These are phyloP conservation scores for Septoria petroselini DNA, from an alignment of 2,329 filamentous ascomycete species.

Conservation along the genomic window DNA sequence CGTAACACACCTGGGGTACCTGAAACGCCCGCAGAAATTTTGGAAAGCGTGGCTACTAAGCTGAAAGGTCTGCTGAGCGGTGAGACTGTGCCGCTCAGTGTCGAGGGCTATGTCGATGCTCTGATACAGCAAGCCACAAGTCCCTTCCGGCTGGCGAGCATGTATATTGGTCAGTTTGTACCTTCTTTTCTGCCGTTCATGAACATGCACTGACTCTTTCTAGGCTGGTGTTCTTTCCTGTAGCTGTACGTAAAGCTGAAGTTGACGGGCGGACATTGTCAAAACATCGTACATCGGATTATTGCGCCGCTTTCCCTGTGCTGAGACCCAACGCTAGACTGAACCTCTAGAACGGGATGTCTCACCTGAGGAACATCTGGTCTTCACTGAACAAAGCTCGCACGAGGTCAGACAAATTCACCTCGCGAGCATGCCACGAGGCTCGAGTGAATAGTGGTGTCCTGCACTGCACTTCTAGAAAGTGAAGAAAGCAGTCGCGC, in stretches of 20 bases:
- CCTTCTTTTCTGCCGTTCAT: background rate
- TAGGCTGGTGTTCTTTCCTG: constrained; percentile 30
- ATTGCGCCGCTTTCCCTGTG: too few relatives aligned
- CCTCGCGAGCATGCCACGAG: too few relatives aligned
- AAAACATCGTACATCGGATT: too few relatives aligned
- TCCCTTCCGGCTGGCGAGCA: constrained; percentile 73
- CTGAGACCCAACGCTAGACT: too few relatives aligned
- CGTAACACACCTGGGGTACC: constrained; percentile 56
- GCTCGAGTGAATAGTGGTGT: too few relatives aligned
- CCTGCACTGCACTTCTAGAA: too few relatives aligned
- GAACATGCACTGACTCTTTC: background rate
- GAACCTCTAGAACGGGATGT: too few relatives aligned
- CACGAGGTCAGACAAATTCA: too few relatives aligned
- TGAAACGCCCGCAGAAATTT: constrained; percentile 71
- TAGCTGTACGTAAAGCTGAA: background rate
- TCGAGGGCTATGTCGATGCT: constrained; percentile 97
- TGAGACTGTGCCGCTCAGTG: constrained; percentile 87
- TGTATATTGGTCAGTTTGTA: constrained; percentile 75
- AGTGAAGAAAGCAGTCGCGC: too few relatives aligned
- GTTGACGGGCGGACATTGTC: too few relatives aligned
- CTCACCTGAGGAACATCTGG: too few relatives aligned
- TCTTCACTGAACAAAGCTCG: too few relatives aligned
- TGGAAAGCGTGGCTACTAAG: constrained; percentile 85
- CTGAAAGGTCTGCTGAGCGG: constrained; percentile 77
- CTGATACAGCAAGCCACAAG: constrained; percentile 83